Evolutionary conservation across 2,329 filamentous ascomycete genomes (phyloP), one percentile per base, ranked within the genome.

Genomic region (Monilinia fructigena): DNA sequence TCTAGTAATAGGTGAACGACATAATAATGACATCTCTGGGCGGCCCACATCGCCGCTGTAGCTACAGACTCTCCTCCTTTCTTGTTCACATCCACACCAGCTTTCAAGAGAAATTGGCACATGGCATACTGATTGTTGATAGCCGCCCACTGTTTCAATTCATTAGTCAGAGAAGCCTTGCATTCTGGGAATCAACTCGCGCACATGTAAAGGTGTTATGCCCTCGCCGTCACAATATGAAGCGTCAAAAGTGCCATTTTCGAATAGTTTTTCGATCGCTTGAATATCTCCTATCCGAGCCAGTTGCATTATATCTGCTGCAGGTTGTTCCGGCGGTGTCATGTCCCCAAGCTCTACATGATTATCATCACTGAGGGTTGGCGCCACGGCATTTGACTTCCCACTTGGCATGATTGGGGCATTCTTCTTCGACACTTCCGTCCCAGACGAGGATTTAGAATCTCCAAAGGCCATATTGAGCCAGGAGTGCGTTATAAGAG

Each of bases 51-150:
- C 0, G 96, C 88, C 20, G 95, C 91, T 54, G 95, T 98, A 20
- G 95, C 94, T 53, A 96, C 85, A 12, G 93, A 97, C 76, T 98
- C 94, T 78, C 95, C 95, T 78, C 96, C 95, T 78, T 96, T 97
- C 70, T 88, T 89, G 80, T 99, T 98, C 74, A 98, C 90, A 76
- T 96, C 90, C 75, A 93, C 95, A 26, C 75, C 75, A 59, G 82
- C 82, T 71, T 90, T 91, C 76, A 99, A 86, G 55, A 99, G 87
- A 79, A 96, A 97, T 78, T 95, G 94, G 85, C 94, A 97, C 82
- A 98, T 93, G 72, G 92, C 91, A 80, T 94, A 96, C 77, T 97
- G 95, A 76, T 98, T 98, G 81, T 99, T 99, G 78, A 99, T 98
- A 48, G 96, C 92, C 56, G 95, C 95, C 95, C 95, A 99, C 92